Percentiles rank a stretch among this genome's conserved stretches.
phyloP scores from a whole-genome alignment of 73 alveolate genomes.

The Stentor roeselii region DNA sequence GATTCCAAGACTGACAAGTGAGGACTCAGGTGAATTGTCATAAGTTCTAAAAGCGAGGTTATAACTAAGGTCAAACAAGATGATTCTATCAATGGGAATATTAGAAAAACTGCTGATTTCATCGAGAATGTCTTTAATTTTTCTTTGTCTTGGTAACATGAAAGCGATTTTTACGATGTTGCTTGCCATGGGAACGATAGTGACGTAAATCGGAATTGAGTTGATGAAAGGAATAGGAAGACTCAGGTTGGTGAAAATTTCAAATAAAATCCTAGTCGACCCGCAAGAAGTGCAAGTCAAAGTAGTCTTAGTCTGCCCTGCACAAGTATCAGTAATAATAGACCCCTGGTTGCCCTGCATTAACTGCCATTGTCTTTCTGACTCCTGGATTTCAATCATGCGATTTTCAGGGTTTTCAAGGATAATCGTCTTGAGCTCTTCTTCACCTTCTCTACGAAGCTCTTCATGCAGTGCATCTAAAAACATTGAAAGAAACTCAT shows the following conservation, averaged over 20 bases:
- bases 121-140: not conserved
- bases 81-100: not conserved
- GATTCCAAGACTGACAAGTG: not conserved
- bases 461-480: slow-evolving; percentile 40
- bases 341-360: slow-evolving; percentile 37
- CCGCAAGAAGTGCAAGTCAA: slow-evolving; percentile 39
- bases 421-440: slow-evolving; percentile 30
- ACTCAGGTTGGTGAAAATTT: slow-evolving; percentile 45
- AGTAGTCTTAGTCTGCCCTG: slow-evolving; percentile 47
- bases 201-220: slow-evolving; percentile 27
- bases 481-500: slow-evolving; percentile 43
- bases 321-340: slow-evolving; percentile 46
- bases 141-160: not conserved
- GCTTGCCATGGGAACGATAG: slow-evolving; percentile 20
- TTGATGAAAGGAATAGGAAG: slow-evolving; percentile 49
- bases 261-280: slow-evolving; percentile 36
- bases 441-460: slow-evolving; percentile 17
- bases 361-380: slow-evolving; percentile 17
- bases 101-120: not conserved
- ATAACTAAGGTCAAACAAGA: not conserved
- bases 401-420: slow-evolving; percentile 26
- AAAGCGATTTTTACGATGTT: not conserved
- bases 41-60: not conserved
- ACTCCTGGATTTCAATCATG: not conserved
- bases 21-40: not conserved